Conservation (phyloP, 1,284 basidiomycete species). For the Cryptococcus sp. region DNA sequence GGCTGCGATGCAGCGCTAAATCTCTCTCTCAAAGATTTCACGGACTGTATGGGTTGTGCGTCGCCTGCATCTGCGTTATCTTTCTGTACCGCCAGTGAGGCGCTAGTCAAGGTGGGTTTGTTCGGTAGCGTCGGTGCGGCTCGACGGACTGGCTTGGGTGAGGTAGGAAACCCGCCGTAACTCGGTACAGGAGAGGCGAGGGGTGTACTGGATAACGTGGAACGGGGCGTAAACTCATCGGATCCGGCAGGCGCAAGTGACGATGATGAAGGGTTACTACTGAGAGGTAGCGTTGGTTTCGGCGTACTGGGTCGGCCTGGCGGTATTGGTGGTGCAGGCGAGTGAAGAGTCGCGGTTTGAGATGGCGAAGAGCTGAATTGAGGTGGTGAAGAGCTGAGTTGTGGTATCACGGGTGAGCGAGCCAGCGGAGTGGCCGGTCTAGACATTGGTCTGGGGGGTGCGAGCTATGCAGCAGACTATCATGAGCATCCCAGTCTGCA, state of each 20-base stretch:
- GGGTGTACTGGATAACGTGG: background rate
- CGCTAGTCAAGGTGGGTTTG: slow-evolving; percentile 7
- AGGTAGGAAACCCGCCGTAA: background rate
- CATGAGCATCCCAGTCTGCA: too few relatives aligned
- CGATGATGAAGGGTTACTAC: too few relatives aligned
- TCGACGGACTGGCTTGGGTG: slow-evolving; percentile 11
- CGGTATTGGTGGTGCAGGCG: background rate
- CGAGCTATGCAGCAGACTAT: background rate
- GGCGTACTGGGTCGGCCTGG: too few relatives aligned
- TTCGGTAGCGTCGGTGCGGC: slow-evolving; percentile 14
- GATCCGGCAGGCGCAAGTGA: too few relatives aligned
- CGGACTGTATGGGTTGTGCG: slow-evolving; percentile 10
- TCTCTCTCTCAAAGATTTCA: slow-evolving; percentile 28
- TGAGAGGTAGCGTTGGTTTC: too few relatives aligned
- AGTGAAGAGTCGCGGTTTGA: background rate
- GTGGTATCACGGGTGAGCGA: too few relatives aligned
- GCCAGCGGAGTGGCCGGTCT: slow-evolving; percentile 7
- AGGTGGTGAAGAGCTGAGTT: slow-evolving; percentile 10
- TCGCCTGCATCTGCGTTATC: slow-evolving; percentile 10
- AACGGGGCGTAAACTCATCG: background rate
- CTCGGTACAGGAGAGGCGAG: background rate
- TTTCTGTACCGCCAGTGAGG: slow-evolving; percentile 14
- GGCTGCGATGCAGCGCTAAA: slow-evolving; percentile 13
- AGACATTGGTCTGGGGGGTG: background rate
- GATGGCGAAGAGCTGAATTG: slow-evolving; percentile 1